A percentile compares a stretch with the other conserved stretches of the same genome.
These are phyloP conservation scores for Penicillium turbatum DNA, from an alignment of 495 filamentous ascomycete genomes.

Conservation along the genomic window DNA sequence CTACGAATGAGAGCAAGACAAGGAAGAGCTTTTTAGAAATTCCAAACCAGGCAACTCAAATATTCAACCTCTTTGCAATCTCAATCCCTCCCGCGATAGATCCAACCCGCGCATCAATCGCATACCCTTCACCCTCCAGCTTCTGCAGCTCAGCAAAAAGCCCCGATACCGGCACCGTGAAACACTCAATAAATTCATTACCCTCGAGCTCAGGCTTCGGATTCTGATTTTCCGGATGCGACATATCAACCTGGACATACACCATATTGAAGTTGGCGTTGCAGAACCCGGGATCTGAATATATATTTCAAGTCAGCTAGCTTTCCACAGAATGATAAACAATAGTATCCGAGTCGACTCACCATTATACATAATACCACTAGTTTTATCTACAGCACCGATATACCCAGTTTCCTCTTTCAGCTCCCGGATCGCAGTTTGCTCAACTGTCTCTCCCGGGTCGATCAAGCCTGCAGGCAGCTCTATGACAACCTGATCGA, in stretches of 20 bases:
- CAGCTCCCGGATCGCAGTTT: constrained; percentile 70
- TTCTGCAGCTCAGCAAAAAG: constrained; percentile 65
- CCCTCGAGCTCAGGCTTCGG: constrained; percentile 76
- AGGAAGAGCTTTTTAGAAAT: neutral
- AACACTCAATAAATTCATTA: constrained; percentile 87
- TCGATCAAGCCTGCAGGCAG: constrained; percentile 78
- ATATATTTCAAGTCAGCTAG: neutral
- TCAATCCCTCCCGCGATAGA: constrained; percentile 84
- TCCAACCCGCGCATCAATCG: constrained; percentile 80
- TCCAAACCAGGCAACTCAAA: constrained; percentile 20
- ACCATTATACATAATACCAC: constrained; percentile 84
- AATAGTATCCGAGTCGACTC: constrained; percentile 20
- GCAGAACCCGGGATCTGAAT: constrained; percentile 68
- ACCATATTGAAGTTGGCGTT: constrained; percentile 85
- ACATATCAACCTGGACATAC: constrained; percentile 75
- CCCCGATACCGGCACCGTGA: constrained; percentile 60
- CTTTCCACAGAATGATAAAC: neutral
- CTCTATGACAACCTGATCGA: constrained; percentile 67
- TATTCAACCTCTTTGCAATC: constrained; percentile 60
- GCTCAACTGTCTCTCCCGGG: constrained; percentile 62
- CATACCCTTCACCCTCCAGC: constrained; percentile 70
- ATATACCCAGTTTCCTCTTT: constrained; percentile 84
- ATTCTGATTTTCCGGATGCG: constrained; percentile 61
- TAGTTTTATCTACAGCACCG: constrained; percentile 57
- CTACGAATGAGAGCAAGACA: neutral